A percentile compares a stretch with the other conserved stretches of the same genome.
These are phyloP conservation scores for Neohortaea acidophila DNA, from an alignment of 495 filamentous ascomycete genomes.

Conservation along the genomic window DNA sequence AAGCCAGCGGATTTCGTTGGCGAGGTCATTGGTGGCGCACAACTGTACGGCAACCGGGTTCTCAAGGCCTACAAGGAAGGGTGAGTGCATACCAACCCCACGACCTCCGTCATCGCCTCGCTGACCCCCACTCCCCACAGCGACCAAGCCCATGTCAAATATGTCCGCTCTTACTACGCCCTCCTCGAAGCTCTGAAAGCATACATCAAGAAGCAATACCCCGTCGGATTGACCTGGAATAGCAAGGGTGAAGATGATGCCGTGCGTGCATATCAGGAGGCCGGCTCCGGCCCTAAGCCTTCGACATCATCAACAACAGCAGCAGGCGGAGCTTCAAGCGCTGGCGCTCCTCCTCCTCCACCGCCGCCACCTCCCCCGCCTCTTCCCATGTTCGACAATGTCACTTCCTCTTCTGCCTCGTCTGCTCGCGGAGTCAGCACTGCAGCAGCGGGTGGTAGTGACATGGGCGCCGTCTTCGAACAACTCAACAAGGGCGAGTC, in stretches of 20 bases:
- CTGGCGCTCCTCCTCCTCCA: constrained; percentile 38
- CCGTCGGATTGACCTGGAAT: constrained; percentile 77
- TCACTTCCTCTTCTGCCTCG: no score
- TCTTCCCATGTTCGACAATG: constrained; percentile 38
- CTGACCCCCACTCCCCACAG: constrained; percentile 28
- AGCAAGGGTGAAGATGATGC: constrained; percentile 58
- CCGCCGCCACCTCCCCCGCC: constrained; percentile 45
- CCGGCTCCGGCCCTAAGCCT: constrained; percentile 20
- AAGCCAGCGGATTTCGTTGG: constrained; percentile 70
- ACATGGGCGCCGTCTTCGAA: constrained; percentile 73
- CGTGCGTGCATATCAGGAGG: constrained; percentile 41
- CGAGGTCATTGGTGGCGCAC: constrained; percentile 60
- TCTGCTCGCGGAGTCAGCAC: no score
- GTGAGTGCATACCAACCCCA: constrained; percentile 33
- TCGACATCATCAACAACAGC: constrained; percentile 22
- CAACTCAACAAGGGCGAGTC: constrained; percentile 75
- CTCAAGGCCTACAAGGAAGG: constrained; percentile 81
- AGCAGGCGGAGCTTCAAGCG: constrained; percentile 24
- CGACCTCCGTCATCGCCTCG: neutral
- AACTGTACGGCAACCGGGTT: constrained; percentile 86
- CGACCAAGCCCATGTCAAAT: constrained; percentile 65
- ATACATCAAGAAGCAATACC: constrained; percentile 69
- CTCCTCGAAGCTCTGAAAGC: constrained; percentile 65
- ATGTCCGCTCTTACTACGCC: constrained; percentile 73
- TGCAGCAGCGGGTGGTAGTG: constrained; percentile 30